Evolutionary conservation across 768 basidiomycete species (phyloP).

Genomic region (Candolleomyces efflorescens): DNA sequence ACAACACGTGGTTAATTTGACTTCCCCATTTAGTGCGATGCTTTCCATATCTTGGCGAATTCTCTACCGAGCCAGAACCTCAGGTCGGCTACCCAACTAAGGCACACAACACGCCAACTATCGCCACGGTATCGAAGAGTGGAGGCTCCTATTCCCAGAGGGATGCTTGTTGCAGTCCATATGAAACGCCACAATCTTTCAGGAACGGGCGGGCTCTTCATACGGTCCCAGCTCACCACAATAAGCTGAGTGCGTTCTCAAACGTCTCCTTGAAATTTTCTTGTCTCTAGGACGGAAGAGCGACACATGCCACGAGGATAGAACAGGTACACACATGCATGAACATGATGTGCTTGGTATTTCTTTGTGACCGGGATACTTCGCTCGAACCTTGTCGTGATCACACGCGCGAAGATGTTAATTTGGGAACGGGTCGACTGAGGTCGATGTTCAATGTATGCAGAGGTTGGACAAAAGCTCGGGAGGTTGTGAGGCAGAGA

Average conservation of each 20-base stretch:
- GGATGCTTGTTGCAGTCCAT: constrained; percentile 4
- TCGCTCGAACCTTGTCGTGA: constrained; percentile 9
- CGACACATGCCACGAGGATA: constrained; percentile 2
- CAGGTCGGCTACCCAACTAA: constrained; percentile 3
- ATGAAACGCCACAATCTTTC: background rate
- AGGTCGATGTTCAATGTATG: constrained; percentile 12
- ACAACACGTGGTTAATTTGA: background rate
- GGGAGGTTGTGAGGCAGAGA: constrained; percentile 2
- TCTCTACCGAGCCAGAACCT: background rate
- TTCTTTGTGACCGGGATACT: constrained; percentile 12
- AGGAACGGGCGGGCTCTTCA: background rate
- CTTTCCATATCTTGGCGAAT: constrained; percentile 4
- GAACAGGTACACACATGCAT: constrained; percentile 9
- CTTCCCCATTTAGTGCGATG: background rate
- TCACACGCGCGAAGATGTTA: background rate
- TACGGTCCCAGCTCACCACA: constrained; percentile 7
- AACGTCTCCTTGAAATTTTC: constrained; percentile 11
- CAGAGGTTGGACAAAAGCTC: constrained; percentile 12
- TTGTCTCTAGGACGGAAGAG: constrained; percentile 8
- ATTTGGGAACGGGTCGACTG: constrained; percentile 5
- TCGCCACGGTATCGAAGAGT: constrained; percentile 10
- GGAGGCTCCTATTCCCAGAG: constrained; percentile 8
- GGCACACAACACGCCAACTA: constrained; percentile 1
- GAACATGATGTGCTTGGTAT: constrained; percentile 10
- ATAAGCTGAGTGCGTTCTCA: constrained; percentile 13